Base-by-base conservation (phyloP, 1,139 yeast genomes). In the Suhomyces choctaworum region DNA sequence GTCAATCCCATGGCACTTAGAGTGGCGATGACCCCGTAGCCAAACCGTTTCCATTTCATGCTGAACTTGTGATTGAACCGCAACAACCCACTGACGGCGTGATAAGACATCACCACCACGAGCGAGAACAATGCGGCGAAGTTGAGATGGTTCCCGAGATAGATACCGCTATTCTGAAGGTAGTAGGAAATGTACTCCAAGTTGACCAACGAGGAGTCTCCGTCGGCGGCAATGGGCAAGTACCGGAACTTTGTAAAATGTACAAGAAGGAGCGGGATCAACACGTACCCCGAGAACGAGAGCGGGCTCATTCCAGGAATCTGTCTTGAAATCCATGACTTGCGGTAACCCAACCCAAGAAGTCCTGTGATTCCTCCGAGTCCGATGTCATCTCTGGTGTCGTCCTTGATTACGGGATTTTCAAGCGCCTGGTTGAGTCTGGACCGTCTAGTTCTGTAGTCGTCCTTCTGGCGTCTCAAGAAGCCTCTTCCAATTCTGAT, bases 151-250 rank as follows among this genome's bases (percentile, higher is more conserved):
- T 52, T 54, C 7, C 60, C 60, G 27, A 47, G 44, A 5, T 43
- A 40, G 23, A 44, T 25, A 2, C 41, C 40, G 4, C 62, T 52
- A 11, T 49, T 45, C 34, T 54, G 48, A 24, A 76, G 54, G 8
- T 71, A 62, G 50, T 70, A 73, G 3, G 78, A 50, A 9, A 83
- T 64, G 49, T 70, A 84, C 14, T 74, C 73, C 31, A 85, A 58
- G 23, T 66, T 70, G 19, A 85, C 58, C 39, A 77, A 61, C 1
- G 83, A 70, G 7, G 82, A 73, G 53, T 83, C 94, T 1, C 88
- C 92, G 40, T 82, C 84, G 1, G 76, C 64, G 3, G 48, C 15
- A 16, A 62, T 36, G 0, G 94, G 90, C 0, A 65, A 62, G 10
- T 66, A 37, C 31, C 89, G 60, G 44, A 75, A 68, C 31, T 72